Evolutionary conservation across 805 yeast species (phyloP), one percentile per base, ranked within the genome.

Genomic region (Cyberlindnera mycetangii): DNA sequence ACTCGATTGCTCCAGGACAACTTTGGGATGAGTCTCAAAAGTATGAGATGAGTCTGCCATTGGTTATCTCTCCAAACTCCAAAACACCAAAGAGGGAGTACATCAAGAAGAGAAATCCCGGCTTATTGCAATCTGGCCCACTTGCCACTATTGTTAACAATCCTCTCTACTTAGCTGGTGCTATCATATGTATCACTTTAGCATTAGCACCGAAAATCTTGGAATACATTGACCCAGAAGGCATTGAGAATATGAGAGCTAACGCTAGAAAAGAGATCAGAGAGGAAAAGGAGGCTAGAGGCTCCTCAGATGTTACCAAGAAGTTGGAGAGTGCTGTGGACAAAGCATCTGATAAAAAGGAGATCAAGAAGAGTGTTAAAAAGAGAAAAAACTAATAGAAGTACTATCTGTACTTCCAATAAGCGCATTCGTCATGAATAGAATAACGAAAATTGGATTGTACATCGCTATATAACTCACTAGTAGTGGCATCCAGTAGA

Each of bases 151-250:
- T 71, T 8, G 28, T 69, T 9, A 59, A 62, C 37, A 66, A 69
- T 25, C 70, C 68, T 36, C 59, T 69, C 61, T 70, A 70, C 44
- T 50, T 66, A 19, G 62, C 60, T 3, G 63, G 61, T 17, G 62
- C 59, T 6, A 39, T 66, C 0, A 46, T 69, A 5, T 50, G 51
- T 5, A 20, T 69, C 9, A 38, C 55, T 11, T 32, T 61, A 5
- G 41, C 61, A 6, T 37, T 55, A 1, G 60, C 64, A 46, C 75
- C 75, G 16, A 49, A 60, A 34, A 21, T 69, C 1, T 31, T 70
- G n/a, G 73, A 68, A 50, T 65, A 60, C 42, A 44, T 70, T 22
- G 74, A 70, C 45, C 72, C 74, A 30, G 74, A 67, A 33, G 64
- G 68, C 11, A 69, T 70, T 6, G 51, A 58, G 37, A 50, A 59